Base-by-base conservation (phyloP, 805 yeast genomes). In the Blastobotrys chiropterorum region DNA sequence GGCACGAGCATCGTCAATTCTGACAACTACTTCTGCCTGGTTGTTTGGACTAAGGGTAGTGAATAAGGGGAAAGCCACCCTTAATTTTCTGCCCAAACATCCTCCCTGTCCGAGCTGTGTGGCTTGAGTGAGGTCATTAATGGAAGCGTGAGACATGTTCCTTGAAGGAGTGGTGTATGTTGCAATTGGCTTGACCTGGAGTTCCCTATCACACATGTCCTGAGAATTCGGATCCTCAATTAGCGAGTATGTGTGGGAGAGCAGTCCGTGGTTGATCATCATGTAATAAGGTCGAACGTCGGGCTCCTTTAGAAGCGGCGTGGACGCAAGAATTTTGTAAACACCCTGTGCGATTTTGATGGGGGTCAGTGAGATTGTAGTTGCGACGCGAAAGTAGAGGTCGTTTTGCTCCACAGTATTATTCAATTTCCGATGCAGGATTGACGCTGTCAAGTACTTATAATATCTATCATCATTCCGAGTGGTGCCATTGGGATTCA, bases 201-300 rank as follows among this genome's bases (percentile, higher is more conserved):
- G 26, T n/a, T 50, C 39, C 4, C 41, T 26, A 14, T 26, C 34
- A 26, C 5, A 44, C 45, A 14, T 34, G 26, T 7, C 52, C 50
- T 3, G 47, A 17, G 17, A 34, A 15, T 15, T 59, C 54, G 0
- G 53, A 55, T 44, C 44, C 14, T 46, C 13, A n/a, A 64, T 16
- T 15, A 64, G 52, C 2, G 68, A 64, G 56, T 64, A 64, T 3
- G 58, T 38, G 50, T 60, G 64, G 15, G 59, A 44, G 26, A 57
- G 31, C 15, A 45, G 14, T 2, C 67, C 68, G 30, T 63, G 64
- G 15, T 54, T 51, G 1, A 64, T 39, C 1, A 65, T 47, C 8
- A 61, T 53, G 46, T 57, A 64, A 11, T 41, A 44, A 39, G 56
- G 56, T 3, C 20, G 6, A 13, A 61, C 26, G 4, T 21, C 21